These are phyloP conservation scores for Biancaea sappan DNA, from an alignment of 306 rosid genomes.

Conservation along the genomic window DNA sequence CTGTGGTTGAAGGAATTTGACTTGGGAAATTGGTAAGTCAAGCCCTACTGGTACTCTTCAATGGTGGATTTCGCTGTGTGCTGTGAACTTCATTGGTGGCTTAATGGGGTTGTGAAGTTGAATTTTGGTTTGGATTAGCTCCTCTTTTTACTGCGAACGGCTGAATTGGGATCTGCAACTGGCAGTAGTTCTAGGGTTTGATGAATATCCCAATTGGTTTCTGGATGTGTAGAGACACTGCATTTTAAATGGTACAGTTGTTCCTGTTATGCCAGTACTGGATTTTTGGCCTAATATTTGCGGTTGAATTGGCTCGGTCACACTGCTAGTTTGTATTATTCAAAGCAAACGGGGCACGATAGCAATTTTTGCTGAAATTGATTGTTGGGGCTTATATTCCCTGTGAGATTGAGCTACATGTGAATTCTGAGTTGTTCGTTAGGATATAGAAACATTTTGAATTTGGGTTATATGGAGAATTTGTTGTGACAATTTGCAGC, in stretches of 20 bases:
- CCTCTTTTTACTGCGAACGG: background rate
- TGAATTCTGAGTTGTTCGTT: conserved; percentile 35
- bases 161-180: conserved; percentile 32
- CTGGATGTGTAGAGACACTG: conserved; percentile 25
- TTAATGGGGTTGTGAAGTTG: conserved; percentile 28
- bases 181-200: conserved; percentile 60
- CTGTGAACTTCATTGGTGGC: conserved; percentile 35
- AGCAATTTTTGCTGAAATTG: conserved; percentile 23
- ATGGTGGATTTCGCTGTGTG: conserved; percentile 8
- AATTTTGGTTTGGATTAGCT: conserved; percentile 30
- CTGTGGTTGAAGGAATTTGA: conserved; percentile 38
- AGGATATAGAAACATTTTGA: conserved; percentile 14
- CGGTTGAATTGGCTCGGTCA: conserved; percentile 49
- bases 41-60: conserved; percentile 17
- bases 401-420: conserved; percentile 19
- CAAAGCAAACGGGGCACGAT: background rate
- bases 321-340: conserved; percentile 26
- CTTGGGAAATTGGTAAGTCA: conserved; percentile 42
- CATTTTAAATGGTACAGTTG: conserved; percentile 47
- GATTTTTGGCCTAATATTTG: conserved; percentile 32
- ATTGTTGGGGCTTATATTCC: conserved; percentile 31
- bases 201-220: conserved; percentile 30
- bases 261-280: conserved; percentile 32
- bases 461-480: conserved; percentile 36
- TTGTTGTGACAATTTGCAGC: conserved; percentile 26